These are phyloP conservation scores for Tinospora cordifolia DNA, from an alignment of 164 flowering plant species.

Conservation along the genomic window DNA sequence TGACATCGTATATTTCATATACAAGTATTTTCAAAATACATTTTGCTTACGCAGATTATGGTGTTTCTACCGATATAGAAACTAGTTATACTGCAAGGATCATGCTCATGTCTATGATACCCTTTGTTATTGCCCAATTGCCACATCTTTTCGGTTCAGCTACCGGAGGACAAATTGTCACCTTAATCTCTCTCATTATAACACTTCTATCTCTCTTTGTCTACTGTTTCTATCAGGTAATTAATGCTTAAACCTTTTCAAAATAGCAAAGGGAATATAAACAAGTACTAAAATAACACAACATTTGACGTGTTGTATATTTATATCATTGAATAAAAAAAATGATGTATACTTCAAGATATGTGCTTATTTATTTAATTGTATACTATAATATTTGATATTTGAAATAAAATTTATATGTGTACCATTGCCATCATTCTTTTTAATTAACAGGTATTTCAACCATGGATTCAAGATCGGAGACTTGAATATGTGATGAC, in stretches of 20 bases:
- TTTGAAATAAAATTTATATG: too few species aligned
- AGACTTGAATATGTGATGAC: slow-evolving; percentile 30
- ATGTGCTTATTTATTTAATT: too few species aligned
- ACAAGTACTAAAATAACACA: background rate
- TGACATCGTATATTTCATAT: too few species aligned
- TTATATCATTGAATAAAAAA: too few species aligned
- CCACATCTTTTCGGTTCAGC: slow-evolving; percentile 45
- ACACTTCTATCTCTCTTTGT: slow-evolving; percentile 43
- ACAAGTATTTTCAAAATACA: too few species aligned
- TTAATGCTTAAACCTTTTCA: too few species aligned
- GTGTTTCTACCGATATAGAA: slow-evolving; percentile 67
- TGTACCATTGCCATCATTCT: too few species aligned
- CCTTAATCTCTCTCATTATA: slow-evolving; percentile 52
- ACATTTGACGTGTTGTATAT: too few species aligned
- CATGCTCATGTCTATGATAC: slow-evolving; percentile 72
- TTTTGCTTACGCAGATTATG: slow-evolving; percentile 48
- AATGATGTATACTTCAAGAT: too few species aligned
- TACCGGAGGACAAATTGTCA: slow-evolving; percentile 52
- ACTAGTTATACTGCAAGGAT: slow-evolving; percentile 76
- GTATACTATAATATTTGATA: too few species aligned
- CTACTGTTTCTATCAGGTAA: slow-evolving; percentile 86
- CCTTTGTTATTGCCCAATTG: slow-evolving; percentile 70
- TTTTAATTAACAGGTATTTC: slow-evolving; percentile 12
- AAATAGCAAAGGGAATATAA: too few species aligned
- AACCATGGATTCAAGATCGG: slow-evolving; percentile 24